These are phyloP conservation scores for Meripilus lineatus DNA, from an alignment of 1,284 basidiomycete species.

Conservation along the genomic window DNA sequence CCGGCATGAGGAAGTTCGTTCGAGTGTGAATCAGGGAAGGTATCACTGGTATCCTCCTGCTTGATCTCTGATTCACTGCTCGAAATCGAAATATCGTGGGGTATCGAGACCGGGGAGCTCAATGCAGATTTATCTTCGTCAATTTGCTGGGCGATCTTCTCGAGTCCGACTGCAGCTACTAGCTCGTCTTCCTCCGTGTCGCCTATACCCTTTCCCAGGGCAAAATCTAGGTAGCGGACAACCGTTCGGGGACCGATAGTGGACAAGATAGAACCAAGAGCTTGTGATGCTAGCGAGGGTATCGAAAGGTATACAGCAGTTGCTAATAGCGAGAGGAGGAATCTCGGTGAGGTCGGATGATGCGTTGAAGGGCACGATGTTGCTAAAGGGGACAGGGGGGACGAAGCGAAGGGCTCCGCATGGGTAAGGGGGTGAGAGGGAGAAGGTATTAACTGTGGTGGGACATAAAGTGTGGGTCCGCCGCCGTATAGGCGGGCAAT, in stretches of 20 bases:
- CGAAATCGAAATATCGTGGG: neutral
- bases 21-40: conserved; percentile 7
- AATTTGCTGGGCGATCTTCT: conserved; percentile 56
- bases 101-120: neutral
- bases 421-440: conserved; percentile 66
- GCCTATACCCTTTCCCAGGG: conserved; percentile 71
- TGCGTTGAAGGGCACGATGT: conserved; percentile 40
- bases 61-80: conserved; percentile 23
- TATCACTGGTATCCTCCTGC: conserved; percentile 20
- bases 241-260: conserved; percentile 82
- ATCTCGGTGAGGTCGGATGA: conserved; percentile 76
- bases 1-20: neutral
- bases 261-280: conserved; percentile 65
- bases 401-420: conserved; percentile 34
- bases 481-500: conserved; percentile 82
- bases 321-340: conserved; percentile 83
- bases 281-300: conserved; percentile 71
- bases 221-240: conserved; percentile 77
- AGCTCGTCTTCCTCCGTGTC: conserved; percentile 41
- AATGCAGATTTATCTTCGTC: conserved; percentile 18
- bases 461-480: conserved; percentile 70
- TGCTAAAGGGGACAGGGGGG: conserved; percentile 25
- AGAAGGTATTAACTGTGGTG: conserved; percentile 63
- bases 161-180: conserved; percentile 64
- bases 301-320: conserved; percentile 86